Conservation (phyloP, 164 flowering plant species). For the Taxillus chinensis region DNA sequence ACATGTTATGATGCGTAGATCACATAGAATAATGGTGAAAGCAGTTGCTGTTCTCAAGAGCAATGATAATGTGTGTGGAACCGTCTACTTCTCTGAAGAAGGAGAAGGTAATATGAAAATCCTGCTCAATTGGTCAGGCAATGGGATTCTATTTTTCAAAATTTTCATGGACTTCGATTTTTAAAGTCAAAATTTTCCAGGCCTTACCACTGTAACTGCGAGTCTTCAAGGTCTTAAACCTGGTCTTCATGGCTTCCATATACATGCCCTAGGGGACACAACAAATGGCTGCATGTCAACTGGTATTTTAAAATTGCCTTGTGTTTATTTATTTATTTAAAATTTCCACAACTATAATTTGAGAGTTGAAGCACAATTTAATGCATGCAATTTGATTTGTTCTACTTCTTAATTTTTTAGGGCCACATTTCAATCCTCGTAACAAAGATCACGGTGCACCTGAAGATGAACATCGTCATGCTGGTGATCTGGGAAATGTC, state of each 20-base stretch:
- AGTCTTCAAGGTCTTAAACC: slow-evolving; percentile 71
- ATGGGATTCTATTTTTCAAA: background rate
- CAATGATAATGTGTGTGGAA: slow-evolving; percentile 72
- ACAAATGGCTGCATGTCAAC: slow-evolving; percentile 99
- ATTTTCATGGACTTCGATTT: too few relatives aligned
- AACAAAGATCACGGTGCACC: slow-evolving; percentile 94
- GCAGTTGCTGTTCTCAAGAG: slow-evolving; percentile 77
- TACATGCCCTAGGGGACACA: slow-evolving; percentile 96
- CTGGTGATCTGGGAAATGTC: slow-evolving; percentile 93
- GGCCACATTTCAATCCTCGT: slow-evolving; percentile 87
- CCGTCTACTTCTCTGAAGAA: slow-evolving; percentile 63
- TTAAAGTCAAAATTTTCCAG: slow-evolving; percentile 18
- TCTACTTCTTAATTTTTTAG: slow-evolving; percentile 19
- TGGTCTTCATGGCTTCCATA: slow-evolving; percentile 94
- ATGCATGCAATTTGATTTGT: slow-evolving; percentile 3
- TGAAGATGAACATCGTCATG: slow-evolving; percentile 83
- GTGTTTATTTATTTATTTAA: background rate
- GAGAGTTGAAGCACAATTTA: too few relatives aligned
- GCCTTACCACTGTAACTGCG: slow-evolving; percentile 78
- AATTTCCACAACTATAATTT: too few relatives aligned
- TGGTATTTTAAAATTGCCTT: slow-evolving; percentile 24
- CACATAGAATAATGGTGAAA: slow-evolving; percentile 78
- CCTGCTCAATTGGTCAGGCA: background rate
- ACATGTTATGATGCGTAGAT: slow-evolving; percentile 26
- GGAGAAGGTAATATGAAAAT: slow-evolving; percentile 57